Conservation (phyloP, 495 filamentous ascomycete genomes). For the Rhypophila decipiens region DNA sequence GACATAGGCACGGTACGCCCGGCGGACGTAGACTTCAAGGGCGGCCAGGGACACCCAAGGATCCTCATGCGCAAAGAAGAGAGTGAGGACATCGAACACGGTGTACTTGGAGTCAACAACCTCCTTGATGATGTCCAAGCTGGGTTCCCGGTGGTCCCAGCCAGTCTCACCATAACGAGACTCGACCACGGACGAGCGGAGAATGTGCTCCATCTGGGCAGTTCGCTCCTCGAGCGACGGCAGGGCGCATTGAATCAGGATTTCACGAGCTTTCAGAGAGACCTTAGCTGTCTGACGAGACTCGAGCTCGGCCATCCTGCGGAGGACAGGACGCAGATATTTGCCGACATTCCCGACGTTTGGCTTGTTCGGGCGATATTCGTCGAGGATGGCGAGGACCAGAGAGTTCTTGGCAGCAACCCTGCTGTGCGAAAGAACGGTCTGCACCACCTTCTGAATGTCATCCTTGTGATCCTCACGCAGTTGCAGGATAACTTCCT, state of each 20-base stretch:
- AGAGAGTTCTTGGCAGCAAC: constrained; percentile 93
- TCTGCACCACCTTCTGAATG: constrained; percentile 71
- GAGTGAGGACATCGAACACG: constrained; percentile 90
- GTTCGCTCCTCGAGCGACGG: constrained; percentile 92
- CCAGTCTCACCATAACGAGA: constrained; percentile 95
- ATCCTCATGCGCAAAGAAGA: constrained; percentile 90
- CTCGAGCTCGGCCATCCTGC: constrained; percentile 86
- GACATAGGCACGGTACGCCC: constrained; percentile 92
- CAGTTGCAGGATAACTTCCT: constrained; percentile 89
- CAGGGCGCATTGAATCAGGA: constrained; percentile 93
- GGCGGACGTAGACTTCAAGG: constrained; percentile 91
- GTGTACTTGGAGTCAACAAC: constrained; percentile 98
- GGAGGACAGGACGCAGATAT: constrained; percentile 75
- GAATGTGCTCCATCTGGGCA: constrained; percentile 96
- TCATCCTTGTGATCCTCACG: constrained; percentile 96
- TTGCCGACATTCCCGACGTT: constrained; percentile 80
- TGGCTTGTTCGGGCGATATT: constrained; percentile 93
- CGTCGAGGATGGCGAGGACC: constrained; percentile 82
- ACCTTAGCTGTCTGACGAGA: constrained; percentile 87
- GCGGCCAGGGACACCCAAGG: constrained; percentile 93
- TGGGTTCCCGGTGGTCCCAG: constrained; percentile 92
- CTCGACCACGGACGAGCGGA: constrained; percentile 94
- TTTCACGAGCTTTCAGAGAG: constrained; percentile 90
- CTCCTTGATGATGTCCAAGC: constrained; percentile 81
- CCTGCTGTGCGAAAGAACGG: constrained; percentile 86